These are phyloP conservation scores for Quercus phellos DNA, from an alignment of 331 rosid genomes.

Conservation along the genomic window DNA sequence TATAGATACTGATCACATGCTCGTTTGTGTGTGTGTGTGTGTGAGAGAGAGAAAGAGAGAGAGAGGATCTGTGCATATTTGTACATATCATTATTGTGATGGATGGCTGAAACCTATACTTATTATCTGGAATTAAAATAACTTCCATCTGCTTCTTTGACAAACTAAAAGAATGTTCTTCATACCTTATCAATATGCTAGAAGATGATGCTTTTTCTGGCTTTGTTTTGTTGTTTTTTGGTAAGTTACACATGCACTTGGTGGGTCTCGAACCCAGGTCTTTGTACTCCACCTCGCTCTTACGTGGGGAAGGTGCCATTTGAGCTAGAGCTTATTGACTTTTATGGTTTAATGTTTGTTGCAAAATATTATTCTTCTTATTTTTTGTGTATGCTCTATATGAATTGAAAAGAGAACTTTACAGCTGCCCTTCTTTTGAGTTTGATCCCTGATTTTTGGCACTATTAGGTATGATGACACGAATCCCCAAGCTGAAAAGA, in stretches of 20 bases:
- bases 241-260: too few species aligned
- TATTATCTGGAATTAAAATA: neutral
- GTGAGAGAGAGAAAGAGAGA: too few species aligned
- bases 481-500: constrained; percentile 92
- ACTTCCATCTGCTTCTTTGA: neutral
- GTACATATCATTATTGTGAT: neutral
- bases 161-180: neutral
- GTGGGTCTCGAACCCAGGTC: too few species aligned
- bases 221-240: too few species aligned
- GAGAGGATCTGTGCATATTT: too few species aligned
- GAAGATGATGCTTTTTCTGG: neutral
- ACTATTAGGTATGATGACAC: constrained; percentile 82
- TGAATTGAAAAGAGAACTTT: neutral
- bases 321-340: too few species aligned
- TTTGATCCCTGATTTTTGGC: constrained; percentile 18
- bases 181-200: neutral
- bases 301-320: too few species aligned
- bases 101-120: neutral
- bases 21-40: neutral
- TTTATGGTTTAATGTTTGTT: neutral
- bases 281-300: too few species aligned
- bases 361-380: neutral
- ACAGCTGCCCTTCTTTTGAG: neutral
- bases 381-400: neutral
- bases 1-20: neutral